phyloP scores from a whole-genome alignment of 2,329 filamentous ascomycete species.

The Dactylellina leptospora region DNA sequence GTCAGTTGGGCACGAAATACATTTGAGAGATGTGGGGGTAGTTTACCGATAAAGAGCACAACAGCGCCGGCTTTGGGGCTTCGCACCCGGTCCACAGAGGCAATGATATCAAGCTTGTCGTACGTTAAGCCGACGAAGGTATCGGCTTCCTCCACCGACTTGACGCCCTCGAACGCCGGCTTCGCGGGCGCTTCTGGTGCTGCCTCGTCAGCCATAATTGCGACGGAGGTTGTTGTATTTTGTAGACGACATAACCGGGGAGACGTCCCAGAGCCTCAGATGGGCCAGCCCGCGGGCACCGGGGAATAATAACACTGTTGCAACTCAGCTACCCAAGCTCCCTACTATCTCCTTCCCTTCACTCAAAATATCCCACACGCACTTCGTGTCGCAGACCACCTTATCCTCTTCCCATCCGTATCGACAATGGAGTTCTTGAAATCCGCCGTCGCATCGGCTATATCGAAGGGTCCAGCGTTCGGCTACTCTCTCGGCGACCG shows the following conservation, averaged over 20 bases:
- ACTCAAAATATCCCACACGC: background rate
- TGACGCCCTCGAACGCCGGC: conserved; percentile 35
- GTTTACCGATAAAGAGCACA: conserved; percentile 77
- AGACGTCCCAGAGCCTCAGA: background rate
- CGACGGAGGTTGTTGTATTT: conserved; percentile 23
- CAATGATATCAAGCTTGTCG: conserved; percentile 67
- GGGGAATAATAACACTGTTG: conserved; percentile 45
- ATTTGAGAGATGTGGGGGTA: background rate
- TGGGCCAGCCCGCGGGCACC: background rate
- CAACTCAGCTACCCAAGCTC: conserved; percentile 26
- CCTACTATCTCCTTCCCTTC: background rate
- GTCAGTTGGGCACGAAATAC: background rate
- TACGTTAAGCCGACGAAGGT: conserved; percentile 76
- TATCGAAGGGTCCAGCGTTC: conserved; percentile 91
- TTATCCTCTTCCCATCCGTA: background rate
- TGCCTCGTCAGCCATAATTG: background rate
- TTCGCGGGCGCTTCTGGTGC: conserved; percentile 5
- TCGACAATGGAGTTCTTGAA: conserved; percentile 93
- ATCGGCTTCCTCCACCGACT: conserved; percentile 62
- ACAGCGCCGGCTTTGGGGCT: conserved; percentile 78
- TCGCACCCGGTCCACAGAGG: conserved; percentile 73
- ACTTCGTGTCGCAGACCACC: background rate
- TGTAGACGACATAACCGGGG: background rate
- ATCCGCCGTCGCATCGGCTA: conserved; percentile 94
- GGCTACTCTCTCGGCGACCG: conserved; percentile 92